phyloP scores from a whole-genome alignment of 148 eudicot species.

The Camellia granthamiana region DNA sequence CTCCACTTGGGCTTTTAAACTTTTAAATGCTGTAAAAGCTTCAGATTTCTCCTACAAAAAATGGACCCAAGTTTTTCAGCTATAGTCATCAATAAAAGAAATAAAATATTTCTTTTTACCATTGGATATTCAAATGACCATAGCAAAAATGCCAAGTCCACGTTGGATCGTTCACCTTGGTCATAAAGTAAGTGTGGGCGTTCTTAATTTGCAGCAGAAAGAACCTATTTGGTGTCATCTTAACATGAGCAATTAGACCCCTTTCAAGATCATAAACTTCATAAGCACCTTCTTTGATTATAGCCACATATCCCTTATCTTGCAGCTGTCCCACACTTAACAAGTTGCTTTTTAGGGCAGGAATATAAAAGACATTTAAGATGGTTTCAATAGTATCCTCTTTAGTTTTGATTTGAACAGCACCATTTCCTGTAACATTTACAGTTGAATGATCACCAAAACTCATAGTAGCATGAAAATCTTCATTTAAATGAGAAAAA shows the following conservation, averaged over 20 bases:
- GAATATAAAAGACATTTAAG: not conserved
- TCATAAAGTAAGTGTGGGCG: not conserved
- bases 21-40: not conserved
- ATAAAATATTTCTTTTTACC: not conserved
- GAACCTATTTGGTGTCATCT: not conserved
- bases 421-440: not conserved
- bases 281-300: not conserved
- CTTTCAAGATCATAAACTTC: not conserved
- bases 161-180: not conserved
- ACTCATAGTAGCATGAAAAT: not conserved
- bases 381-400: not conserved
- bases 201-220: not conserved
- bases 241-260: not conserved
- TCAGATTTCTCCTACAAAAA: no score
- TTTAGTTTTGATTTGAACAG: not conserved
- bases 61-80: no score
- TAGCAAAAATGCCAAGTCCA: not conserved
- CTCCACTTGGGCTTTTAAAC: not conserved
- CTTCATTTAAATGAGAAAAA: not conserved
- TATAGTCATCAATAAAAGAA: no score
- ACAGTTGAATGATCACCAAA: not conserved
- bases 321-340: not conserved
- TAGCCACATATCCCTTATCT: conserved; percentile 2
- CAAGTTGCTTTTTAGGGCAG: not conserved
- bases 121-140: not conserved